Evolutionary conservation across 306 rosid species (phyloP), one percentile per base, ranked within the genome.

Genomic region (Lathyrus aphaca): DNA sequence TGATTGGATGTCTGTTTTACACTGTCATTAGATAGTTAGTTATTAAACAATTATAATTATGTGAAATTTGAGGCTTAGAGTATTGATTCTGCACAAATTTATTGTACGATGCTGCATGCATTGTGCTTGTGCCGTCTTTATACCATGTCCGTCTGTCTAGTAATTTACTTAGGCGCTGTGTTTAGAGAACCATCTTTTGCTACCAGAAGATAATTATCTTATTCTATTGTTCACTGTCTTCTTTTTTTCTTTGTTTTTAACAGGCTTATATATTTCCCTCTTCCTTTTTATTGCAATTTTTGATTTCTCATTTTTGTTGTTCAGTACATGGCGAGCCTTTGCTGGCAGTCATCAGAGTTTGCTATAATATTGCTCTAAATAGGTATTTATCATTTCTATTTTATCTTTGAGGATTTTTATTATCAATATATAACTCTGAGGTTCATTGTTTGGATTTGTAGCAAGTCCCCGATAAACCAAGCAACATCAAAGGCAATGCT

Each of bases 401-500:
- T 46, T 48, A 18, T 63, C 46, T 53, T 62, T 11, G 15, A 69
- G 74, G 68, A 64, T 74, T 71, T 42, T 78, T 64, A 37, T 43
- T 68, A 40, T 74, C 66, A 72, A 39, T 32, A 50, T 79, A 30
- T 69, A 16, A 69, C 75, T 67, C 79, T 79, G 68, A 72, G 72
- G 71, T 77, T 45, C 54, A 32, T 62, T 80, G 49, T 79, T 79
- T 83, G 80, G 68, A 75, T 70, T 64, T 83, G 82, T 69, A 95
- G 99, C 83, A 95, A 95, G 94, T 91, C 96, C 82, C 96, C 97
- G 49, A 83, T 95, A 80, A 95, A 95, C 82, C 99, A 95, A 86
- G 97, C 96, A 77, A 95, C 99, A 9, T 86, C 99, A 66, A 95
- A 95, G 88, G 99, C 99, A 71, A 95, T 95, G 99, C 89, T 95